phyloP scores from a whole-genome alignment of 352 stramenopile species.

The Phytophthora pisi region DNA sequence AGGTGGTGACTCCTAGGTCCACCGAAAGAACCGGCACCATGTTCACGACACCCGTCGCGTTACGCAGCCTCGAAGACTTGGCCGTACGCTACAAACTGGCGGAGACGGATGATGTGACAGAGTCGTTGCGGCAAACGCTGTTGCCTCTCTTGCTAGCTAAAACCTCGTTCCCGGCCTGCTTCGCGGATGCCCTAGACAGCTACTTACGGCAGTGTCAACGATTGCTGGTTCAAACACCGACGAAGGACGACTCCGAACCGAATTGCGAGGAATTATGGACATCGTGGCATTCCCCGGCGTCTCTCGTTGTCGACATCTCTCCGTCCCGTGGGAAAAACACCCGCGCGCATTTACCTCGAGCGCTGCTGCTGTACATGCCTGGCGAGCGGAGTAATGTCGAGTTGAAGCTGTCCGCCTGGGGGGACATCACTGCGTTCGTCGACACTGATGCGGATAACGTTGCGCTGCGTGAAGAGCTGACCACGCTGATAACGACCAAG shows the following conservation, averaged over 20 bases:
- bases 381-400: constrained; percentile 12
- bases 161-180: constrained; percentile 36
- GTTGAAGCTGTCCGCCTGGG: constrained; percentile 19
- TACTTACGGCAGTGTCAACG: constrained; percentile 9
- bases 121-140: neutral
- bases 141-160: constrained; percentile 45
- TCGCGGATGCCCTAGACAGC: constrained; percentile 22
- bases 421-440: constrained; percentile 23
- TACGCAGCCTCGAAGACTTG: constrained; percentile 20
- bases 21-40: neutral
- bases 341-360: constrained; percentile 26
- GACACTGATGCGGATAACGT: constrained; percentile 4
- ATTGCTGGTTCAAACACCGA: neutral
- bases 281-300: constrained; percentile 13
- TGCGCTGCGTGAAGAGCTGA: constrained; percentile 26
- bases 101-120: neutral
- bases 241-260: neutral
- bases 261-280: constrained; percentile 6
- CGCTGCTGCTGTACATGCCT: constrained; percentile 25
- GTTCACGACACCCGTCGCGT: constrained; percentile 1
- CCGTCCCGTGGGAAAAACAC: constrained; percentile 27
- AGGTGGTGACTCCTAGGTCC: neutral
- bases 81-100: neutral
- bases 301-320: constrained; percentile 22
- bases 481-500: constrained; percentile 42